Evolutionary conservation across 169 alveolate genomes (phyloP).

Genomic region (Eimeria sp.): DNA sequence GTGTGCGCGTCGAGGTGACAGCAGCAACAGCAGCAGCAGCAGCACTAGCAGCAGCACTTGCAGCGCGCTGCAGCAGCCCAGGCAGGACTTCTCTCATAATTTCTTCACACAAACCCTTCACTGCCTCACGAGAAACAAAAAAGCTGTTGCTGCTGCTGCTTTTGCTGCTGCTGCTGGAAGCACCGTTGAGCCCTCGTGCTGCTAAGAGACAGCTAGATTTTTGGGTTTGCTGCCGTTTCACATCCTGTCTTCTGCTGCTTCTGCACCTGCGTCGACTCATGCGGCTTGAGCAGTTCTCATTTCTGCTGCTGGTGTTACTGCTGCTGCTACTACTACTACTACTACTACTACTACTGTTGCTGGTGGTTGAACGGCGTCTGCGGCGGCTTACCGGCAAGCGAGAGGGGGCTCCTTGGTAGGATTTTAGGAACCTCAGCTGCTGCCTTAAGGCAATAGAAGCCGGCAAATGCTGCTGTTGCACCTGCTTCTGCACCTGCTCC

Average conservation of each 20-base stretch:
- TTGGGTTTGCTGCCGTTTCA: background rate
- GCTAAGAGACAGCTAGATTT: background rate
- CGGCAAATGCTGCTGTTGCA: background rate
- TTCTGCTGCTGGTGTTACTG: background rate
- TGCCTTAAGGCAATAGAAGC: background rate
- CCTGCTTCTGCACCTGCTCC: slow-evolving; percentile 17
- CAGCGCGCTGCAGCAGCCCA: slow-evolving; percentile 26
- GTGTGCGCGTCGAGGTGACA: background rate
- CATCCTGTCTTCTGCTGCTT: background rate
- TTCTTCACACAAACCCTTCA: background rate
- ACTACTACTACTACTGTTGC: background rate
- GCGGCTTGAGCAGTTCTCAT: background rate
- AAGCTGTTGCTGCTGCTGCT: background rate
- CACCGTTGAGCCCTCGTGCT: background rate
- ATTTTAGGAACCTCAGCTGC: background rate
- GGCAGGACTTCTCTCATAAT: background rate
- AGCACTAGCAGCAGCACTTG: slow-evolving; percentile 15
- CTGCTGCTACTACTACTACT: background rate
- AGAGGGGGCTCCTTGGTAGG: background rate
- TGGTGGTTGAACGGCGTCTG: slow-evolving; percentile 2
- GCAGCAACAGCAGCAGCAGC: slow-evolving; percentile 49
- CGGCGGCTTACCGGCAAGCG: background rate
- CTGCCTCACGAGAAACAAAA: background rate
- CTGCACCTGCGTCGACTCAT: background rate
- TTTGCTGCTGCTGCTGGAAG: background rate